Conservation (phyloP, 2,329 filamentous ascomycete species). For the Clonostachys sp. region DNA sequence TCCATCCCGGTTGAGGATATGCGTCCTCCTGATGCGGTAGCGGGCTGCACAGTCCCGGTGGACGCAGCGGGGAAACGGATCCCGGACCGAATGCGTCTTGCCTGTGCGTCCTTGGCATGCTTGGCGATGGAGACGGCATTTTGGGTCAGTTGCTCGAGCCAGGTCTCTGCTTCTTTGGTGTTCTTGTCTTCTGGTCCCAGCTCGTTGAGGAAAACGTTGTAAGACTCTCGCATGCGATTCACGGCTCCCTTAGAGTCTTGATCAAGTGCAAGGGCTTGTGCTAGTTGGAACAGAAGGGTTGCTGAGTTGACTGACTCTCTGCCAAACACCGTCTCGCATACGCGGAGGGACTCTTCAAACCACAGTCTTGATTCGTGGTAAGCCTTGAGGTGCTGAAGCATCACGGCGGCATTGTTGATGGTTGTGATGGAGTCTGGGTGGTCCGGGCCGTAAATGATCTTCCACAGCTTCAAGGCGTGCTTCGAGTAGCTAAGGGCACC, state of each 20-base stretch:
- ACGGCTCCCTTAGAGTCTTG: conserved; percentile 91
- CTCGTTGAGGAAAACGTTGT: conserved; percentile 86
- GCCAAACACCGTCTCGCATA: conserved; percentile 88
- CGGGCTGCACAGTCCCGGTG: conserved; percentile 14
- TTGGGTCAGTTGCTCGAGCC: conserved; percentile 93
- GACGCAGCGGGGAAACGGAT: conserved; percentile 54
- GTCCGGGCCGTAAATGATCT: conserved; percentile 88
- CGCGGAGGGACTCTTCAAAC: conserved; percentile 88
- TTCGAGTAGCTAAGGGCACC: conserved; percentile 83
- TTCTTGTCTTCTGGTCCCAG: conserved; percentile 91
- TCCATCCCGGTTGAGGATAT: conserved; percentile 48
- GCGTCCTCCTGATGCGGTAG: conserved; percentile 18
- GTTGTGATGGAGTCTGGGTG: conserved; percentile 98
- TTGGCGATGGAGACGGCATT: conserved; percentile 94
- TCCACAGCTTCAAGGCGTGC: conserved; percentile 93
- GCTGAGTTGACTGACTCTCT: conserved; percentile 88
- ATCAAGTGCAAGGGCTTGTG: conserved; percentile 92
- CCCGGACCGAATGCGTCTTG: conserved; percentile 64
- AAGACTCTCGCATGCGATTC: conserved; percentile 90
- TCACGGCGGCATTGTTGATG: conserved; percentile 96
- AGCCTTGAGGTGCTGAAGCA: conserved; percentile 92
- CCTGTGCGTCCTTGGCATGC: conserved; percentile 82
- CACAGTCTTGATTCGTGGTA: conserved; percentile 93
- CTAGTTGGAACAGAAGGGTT: conserved; percentile 93
- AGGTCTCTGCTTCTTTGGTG: conserved; percentile 95